Evolutionary conservation across 805 yeast genomes (phyloP).

Genomic region (Babjeviella inositovora): DNA sequence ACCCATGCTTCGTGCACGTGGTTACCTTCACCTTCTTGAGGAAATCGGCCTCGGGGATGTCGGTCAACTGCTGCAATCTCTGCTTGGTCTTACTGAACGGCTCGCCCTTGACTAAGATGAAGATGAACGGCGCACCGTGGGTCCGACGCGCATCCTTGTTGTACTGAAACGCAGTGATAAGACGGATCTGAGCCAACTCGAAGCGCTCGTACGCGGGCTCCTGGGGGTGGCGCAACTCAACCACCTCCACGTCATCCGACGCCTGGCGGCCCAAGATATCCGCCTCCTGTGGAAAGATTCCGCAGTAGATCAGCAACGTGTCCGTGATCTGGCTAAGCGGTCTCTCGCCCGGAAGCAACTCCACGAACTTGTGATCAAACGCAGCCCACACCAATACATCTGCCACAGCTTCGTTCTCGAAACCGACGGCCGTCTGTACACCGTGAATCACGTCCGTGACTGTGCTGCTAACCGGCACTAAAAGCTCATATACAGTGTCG

Average conservation of each 20-base stretch:
- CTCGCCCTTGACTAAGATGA: conserved; percentile 59
- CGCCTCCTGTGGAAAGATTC: conserved; percentile 24
- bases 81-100: conserved; percentile 39
- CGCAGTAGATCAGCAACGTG: conserved; percentile 22
- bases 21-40: conserved; percentile 10
- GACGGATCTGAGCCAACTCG: conserved; percentile 17
- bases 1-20: conserved; percentile 17
- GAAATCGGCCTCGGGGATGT: conserved; percentile 49
- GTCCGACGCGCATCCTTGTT: conserved; percentile 44
- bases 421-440: conserved; percentile 34
- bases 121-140: conserved; percentile 81
- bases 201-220: neutral
- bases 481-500: conserved; percentile 50
- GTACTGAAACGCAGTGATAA: conserved; percentile 64
- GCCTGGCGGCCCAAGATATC: conserved; percentile 8
- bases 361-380: conserved; percentile 8
- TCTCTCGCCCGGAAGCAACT: conserved; percentile 14
- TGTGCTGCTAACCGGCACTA: conserved; percentile 47
- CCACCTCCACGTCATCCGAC: conserved; percentile 4
- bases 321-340: conserved; percentile 20
- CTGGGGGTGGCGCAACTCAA: neutral
- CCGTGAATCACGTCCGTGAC: conserved; percentile 37
- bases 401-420: conserved; percentile 27
- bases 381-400: conserved; percentile 41
- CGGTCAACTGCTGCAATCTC: conserved; percentile 69